Evolutionary conservation across 306 rosid species (phyloP).

Genomic region (Rosa lucieae): DNA sequence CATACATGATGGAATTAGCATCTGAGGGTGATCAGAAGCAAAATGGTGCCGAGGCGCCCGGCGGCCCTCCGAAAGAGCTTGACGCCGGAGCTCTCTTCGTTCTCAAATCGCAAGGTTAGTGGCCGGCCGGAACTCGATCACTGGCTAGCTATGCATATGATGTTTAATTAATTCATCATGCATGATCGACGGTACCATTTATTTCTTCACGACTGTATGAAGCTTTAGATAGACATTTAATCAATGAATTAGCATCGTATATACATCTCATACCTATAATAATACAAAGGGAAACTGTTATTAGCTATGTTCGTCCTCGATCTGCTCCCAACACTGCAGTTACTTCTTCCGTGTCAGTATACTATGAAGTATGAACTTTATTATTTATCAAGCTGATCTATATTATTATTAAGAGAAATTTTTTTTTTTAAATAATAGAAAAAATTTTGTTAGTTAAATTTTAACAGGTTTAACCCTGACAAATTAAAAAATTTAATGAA

Average conservation of each 20-base stretch:
- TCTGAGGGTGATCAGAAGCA: constrained; percentile 35
- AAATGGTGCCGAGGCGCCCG: constrained; percentile 25
- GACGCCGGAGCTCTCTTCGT: constrained; percentile 87
- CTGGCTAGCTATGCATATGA: not conserved
- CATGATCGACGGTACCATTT: not conserved
- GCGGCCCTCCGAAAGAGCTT: constrained; percentile 30
- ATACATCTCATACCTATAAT: too few relatives aligned
- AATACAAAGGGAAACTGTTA: too few relatives aligned
- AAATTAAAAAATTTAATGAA: too few relatives aligned
- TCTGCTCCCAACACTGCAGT: too few relatives aligned
- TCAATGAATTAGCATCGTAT: not conserved
- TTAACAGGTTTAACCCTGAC: too few relatives aligned
- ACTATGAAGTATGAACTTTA: too few relatives aligned
- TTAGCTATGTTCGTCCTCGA: too few relatives aligned
- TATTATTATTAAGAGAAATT: too few relatives aligned
- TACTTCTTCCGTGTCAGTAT: too few relatives aligned
- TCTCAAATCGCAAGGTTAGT: constrained; percentile 67
- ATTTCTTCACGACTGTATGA: not conserved
- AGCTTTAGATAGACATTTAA: not conserved
- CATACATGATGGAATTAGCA: constrained; percentile 26
- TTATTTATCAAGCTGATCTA: too few relatives aligned
- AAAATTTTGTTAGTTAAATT: too few relatives aligned
- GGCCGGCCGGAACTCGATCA: not conserved
- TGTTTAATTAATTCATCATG: not conserved
- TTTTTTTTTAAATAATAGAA: too few relatives aligned